Evolutionary conservation across 768 basidiomycete species (phyloP).

Genomic region (Suillus occidentalis): DNA sequence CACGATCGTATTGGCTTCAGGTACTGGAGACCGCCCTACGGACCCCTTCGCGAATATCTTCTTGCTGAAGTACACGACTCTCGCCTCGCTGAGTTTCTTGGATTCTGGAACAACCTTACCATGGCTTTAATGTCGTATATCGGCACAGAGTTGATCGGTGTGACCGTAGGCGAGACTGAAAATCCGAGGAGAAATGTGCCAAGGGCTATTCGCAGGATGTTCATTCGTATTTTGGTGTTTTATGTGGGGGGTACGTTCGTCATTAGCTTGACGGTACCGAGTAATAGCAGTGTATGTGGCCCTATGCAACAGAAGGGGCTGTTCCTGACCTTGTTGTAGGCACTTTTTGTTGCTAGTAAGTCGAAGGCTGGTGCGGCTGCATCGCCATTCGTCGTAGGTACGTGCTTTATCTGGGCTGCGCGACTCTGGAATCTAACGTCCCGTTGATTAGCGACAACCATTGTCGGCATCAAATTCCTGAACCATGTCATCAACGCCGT

Average conservation of each 20-base stretch:
- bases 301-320: constrained; percentile 12
- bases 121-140: constrained; percentile 35
- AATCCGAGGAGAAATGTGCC: constrained; percentile 46
- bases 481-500: constrained; percentile 41
- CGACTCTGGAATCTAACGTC: constrained; percentile 38
- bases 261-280: constrained; percentile 42
- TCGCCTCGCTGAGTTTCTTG: constrained; percentile 34
- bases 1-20: constrained; percentile 45
- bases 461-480: constrained; percentile 47
- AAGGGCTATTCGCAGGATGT: constrained; percentile 42
- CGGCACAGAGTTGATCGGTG: constrained; percentile 41
- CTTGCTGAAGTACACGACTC: constrained; percentile 34
- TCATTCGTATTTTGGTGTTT: constrained; percentile 33
- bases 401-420: constrained; percentile 29
- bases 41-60: constrained; percentile 24
- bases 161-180: constrained; percentile 35
- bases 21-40: constrained; percentile 39
- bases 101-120: constrained; percentile 32
- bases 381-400: constrained; percentile 45
- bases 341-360: constrained; percentile 27
- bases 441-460: constrained; percentile 32
- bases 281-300: constrained; percentile 34
- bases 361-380: constrained; percentile 31
- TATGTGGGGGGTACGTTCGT: constrained; percentile 37
- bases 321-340: constrained; percentile 18